Percentiles rank a stretch among this genome's conserved stretches.
Conservation (phyloP, 2,329 filamentous ascomycete species). For the Pseudogymnoascus sp. region DNA sequence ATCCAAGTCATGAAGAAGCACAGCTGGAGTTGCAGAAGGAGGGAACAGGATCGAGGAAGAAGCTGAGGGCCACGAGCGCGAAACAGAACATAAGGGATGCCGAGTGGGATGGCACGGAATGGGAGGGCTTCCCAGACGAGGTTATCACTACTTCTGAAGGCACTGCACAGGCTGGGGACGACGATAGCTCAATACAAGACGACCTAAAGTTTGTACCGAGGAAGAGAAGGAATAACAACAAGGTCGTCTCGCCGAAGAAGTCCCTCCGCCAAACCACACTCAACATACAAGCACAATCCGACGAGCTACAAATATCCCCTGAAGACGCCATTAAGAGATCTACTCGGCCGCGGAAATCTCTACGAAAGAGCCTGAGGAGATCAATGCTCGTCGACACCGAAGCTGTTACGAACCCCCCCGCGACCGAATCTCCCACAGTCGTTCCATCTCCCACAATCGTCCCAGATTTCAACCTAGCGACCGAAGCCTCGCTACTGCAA, state of each 20-base stretch:
- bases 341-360: slow-evolving; percentile 20
- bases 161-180: neutral
- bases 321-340: neutral
- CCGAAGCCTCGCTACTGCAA: neutral
- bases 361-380: slow-evolving; percentile 18
- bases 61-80: slow-evolving; percentile 22
- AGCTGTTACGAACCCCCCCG: neutral
- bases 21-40: slow-evolving; percentile 31
- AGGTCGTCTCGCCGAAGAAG: slow-evolving; percentile 28
- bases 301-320: neutral
- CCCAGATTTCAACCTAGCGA: neutral
- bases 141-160: neutral
- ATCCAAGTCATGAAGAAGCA: slow-evolving; percentile 18
- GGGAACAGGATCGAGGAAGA: slow-evolving; percentile 31
- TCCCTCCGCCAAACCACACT: slow-evolving; percentile 16
- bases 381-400: slow-evolving; percentile 9
- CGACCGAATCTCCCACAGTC: neutral
- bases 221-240: slow-evolving; percentile 29
- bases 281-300: neutral
- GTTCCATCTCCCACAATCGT: neutral
- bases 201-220: slow-evolving; percentile 23
- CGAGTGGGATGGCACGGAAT: slow-evolving; percentile 24
- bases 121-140: slow-evolving; percentile 6
- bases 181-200: neutral
- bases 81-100: slow-evolving; percentile 30